phyloP scores from a whole-genome alignment of 805 yeast species.

The Wickerhamomyces sydowiorum region DNA sequence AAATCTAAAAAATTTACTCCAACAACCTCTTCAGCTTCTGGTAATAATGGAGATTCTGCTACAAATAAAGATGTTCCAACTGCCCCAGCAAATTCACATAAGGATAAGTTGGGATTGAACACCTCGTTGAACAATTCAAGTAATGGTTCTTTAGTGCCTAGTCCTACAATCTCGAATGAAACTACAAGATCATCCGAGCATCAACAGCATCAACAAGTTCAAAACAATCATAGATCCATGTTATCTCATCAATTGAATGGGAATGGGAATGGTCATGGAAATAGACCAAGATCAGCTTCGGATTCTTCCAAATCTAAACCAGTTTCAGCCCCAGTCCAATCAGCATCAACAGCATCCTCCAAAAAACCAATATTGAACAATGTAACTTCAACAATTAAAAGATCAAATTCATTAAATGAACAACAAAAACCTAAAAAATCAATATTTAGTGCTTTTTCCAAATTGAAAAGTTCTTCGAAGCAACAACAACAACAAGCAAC shows the following conservation, averaged over 20 bases:
- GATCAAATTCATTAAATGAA: neutral
- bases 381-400: no score
- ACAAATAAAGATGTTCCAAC: neutral
- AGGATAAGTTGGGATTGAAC: neutral
- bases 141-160: neutral
- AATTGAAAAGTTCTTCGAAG: conserved; percentile 13
- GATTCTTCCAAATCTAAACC: neutral
- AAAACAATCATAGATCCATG: neutral
- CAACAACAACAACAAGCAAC: conserved; percentile 9
- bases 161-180: conserved; percentile 1
- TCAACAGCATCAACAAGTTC: neutral
- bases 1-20: conserved; percentile 23
- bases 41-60: no score
- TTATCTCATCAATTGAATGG: neutral
- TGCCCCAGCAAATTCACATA: neutral
- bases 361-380: no score
- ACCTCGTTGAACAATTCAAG: neutral
- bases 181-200: neutral
- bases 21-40: neutral
- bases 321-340: neutral
- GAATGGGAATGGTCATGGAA: no score
- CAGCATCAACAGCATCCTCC: no score
- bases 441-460: conserved; percentile 25
- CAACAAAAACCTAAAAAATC: conserved; percentile 17
- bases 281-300: conserved; percentile 1